Percentiles rank a stretch among this genome's conserved stretches.
These are phyloP conservation scores for Ganoderma lucidum DNA, from an alignment of 1,284 basidiomycete species.

Conservation along the genomic window DNA sequence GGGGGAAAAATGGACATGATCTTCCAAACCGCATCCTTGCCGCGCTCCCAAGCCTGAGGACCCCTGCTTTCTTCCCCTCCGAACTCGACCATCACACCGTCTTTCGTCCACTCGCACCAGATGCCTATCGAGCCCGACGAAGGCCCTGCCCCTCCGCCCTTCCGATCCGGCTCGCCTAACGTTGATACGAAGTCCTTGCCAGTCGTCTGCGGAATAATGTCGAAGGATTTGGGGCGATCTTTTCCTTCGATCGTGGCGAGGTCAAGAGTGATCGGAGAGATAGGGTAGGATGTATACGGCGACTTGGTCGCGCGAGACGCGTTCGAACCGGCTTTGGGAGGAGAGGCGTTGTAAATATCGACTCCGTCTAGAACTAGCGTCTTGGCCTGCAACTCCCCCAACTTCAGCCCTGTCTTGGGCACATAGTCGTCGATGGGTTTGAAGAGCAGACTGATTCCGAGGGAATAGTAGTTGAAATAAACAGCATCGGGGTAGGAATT, in stretches of 20 bases:
- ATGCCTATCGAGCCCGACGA: slow-evolving; percentile 86
- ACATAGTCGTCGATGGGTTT: slow-evolving; percentile 66
- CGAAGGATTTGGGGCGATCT: slow-evolving; percentile 50
- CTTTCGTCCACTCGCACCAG: slow-evolving; percentile 89
- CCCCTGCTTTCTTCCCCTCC: slow-evolving; percentile 79
- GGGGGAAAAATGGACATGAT: slow-evolving; percentile 71
- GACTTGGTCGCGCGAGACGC: slow-evolving; percentile 43
- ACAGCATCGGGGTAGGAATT: slow-evolving; percentile 84
- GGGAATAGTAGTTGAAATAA: slow-evolving; percentile 83
- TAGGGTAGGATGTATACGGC: slow-evolving; percentile 63
- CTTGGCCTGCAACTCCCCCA: slow-evolving; percentile 57
- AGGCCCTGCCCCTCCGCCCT: slow-evolving; percentile 86
- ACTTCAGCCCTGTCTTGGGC: slow-evolving; percentile 54
- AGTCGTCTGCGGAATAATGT: slow-evolving; percentile 58
- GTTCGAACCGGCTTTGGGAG: slow-evolving; percentile 37
- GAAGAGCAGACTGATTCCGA: slow-evolving; percentile 85
- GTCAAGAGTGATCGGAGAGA: slow-evolving; percentile 54
- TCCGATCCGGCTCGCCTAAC: slow-evolving; percentile 86
- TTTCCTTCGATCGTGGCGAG: slow-evolving; percentile 50
- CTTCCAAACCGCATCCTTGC: slow-evolving; percentile 81
- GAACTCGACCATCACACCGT: slow-evolving; percentile 86
- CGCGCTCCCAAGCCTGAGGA: slow-evolving; percentile 85
- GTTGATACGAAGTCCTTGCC: slow-evolving; percentile 79
- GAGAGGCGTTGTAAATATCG: slow-evolving; percentile 79
- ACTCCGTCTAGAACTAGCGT: slow-evolving; percentile 71